Percentiles rank a stretch among this genome's conserved stretches.
These are phyloP conservation scores for Dictyostelium purpureum DNA, from an alignment of 78 protist species.

Conservation along the genomic window DNA sequence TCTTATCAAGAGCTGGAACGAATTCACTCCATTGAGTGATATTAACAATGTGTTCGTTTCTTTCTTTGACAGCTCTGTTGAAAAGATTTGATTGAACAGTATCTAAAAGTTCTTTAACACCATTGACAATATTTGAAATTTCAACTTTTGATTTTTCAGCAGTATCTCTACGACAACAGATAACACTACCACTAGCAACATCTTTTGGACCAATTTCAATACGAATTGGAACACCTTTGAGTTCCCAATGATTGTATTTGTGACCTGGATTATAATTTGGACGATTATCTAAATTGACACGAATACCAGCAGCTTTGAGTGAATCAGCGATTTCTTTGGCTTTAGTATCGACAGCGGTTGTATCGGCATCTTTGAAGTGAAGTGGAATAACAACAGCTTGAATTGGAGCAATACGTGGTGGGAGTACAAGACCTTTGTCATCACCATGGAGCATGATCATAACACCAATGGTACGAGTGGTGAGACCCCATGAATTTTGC, in stretches of 20 bases:
- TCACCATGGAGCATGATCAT: conserved; percentile 97
- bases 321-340: conserved; percentile 59
- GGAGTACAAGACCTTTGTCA: conserved; percentile 98
- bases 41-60: conserved; percentile 62
- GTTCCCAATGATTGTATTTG: conserved; percentile 97
- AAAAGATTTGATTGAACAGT: conserved; percentile 88
- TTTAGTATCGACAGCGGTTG: not conserved
- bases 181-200: conserved; percentile 73
- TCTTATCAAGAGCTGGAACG: conserved; percentile 83
- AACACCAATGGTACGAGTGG: conserved; percentile 97
- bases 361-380: conserved; percentile 63
- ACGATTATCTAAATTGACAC: conserved; percentile 88
- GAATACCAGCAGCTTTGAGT: conserved; percentile 88
- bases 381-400: conserved; percentile 96
- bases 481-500: conserved; percentile 99
- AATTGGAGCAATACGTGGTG: conserved; percentile 96
- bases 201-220: conserved; percentile 97
- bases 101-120: conserved; percentile 47
- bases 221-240: conserved; percentile 97
- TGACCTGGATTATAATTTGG: conserved; percentile 91
- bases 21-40: conserved; percentile 88
- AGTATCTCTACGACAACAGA: conserved; percentile 87
- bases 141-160: conserved; percentile 68
- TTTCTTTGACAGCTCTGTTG: conserved; percentile 60
- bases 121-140: not conserved